These are phyloP conservation scores for Backusella morwellensis DNA, from an alignment of 192 early-diverging fungal genomes.

Conservation along the genomic window DNA sequence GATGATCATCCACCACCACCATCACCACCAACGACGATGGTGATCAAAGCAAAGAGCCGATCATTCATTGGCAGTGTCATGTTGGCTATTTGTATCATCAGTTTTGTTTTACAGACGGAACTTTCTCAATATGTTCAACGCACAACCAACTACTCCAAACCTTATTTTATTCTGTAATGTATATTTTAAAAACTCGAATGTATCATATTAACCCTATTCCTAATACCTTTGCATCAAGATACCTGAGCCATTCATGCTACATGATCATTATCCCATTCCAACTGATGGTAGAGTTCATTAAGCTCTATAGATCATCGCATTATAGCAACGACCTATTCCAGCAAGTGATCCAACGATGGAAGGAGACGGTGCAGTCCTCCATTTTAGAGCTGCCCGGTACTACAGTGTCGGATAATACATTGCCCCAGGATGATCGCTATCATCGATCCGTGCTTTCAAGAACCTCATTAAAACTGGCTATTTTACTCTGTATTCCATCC, in stretches of 20 bases:
- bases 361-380: conserved; percentile 1
- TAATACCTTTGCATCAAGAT: conserved; percentile 28
- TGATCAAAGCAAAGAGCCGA: not conserved
- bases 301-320: not conserved
- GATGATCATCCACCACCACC: not conserved
- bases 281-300: conserved; percentile 20
- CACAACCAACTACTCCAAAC: conserved; percentile 53
- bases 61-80: conserved; percentile 36
- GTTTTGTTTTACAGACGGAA: conserved; percentile 56
- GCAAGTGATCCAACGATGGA: not conserved
- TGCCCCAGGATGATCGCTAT: conserved; percentile 7
- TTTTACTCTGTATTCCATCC: conserved; percentile 61
- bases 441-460: not conserved
- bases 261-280: conserved; percentile 41
- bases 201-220: not conserved
- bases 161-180: conserved; percentile 57
- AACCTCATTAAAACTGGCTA: conserved; percentile 37
- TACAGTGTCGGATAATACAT: no score
- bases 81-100: conserved; percentile 43
- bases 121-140: conserved; percentile 59
- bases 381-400: not conserved
- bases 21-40: not conserved
- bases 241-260: conserved; percentile 41
- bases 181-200: not conserved
- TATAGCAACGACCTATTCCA: not conserved